These are phyloP conservation scores for Thalassiosira gravida DNA, from an alignment of 352 stramenopile species.

Conservation along the genomic window DNA sequence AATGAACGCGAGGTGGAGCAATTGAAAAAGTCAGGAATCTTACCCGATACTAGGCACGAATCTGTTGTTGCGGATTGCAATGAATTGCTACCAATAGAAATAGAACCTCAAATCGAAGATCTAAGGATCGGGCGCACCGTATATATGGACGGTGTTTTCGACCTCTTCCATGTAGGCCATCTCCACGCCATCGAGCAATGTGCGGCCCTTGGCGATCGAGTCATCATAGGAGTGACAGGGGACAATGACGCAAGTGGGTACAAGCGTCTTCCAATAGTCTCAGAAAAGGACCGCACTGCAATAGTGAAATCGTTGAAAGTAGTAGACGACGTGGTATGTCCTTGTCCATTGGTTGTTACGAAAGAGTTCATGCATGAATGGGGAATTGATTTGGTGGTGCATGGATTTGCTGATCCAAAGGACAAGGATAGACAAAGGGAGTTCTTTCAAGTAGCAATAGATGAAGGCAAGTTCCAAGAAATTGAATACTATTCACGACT, in stretches of 20 bases:
- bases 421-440: constrained; percentile 64
- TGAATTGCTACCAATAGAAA: too few relatives aligned
- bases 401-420: constrained; percentile 69
- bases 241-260: constrained; percentile 70
- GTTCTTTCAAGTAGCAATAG: constrained; percentile 66
- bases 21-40: too few relatives aligned
- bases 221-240: constrained; percentile 78
- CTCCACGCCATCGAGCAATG: constrained; percentile 69
- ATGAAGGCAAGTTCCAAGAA: constrained; percentile 60
- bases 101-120: too few relatives aligned
- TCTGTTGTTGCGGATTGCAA: too few relatives aligned
- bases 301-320: too few relatives aligned
- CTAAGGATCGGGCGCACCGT: too few relatives aligned
- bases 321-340: constrained; percentile 76
- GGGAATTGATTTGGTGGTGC: constrained; percentile 76
- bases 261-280: constrained; percentile 69
- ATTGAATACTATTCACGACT: constrained; percentile 66
- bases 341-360: constrained; percentile 71
- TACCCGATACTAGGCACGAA: too few relatives aligned
- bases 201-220: constrained; percentile 43
- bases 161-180: too few relatives aligned
- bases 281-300: constrained; percentile 53
- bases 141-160: too few relatives aligned
- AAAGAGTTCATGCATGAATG: constrained; percentile 71
- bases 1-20: too few relatives aligned